Conservation (phyloP, 495 filamentous ascomycete species). For the Hapsidospora chrysogenum region DNA sequence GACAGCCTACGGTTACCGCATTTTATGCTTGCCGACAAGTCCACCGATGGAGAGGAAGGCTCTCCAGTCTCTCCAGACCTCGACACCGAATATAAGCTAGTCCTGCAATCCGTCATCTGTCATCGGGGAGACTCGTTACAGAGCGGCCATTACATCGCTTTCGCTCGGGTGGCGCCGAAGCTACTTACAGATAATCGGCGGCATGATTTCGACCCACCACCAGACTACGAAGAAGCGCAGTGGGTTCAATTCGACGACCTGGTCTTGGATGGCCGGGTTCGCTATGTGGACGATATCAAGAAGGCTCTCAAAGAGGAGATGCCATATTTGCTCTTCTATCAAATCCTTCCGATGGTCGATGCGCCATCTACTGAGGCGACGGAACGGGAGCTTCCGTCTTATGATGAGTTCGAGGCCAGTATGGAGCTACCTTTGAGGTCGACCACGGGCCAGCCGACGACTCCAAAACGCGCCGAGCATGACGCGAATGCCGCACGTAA, state of each 20-base stretch:
- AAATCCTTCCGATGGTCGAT: slow-evolving; percentile 72
- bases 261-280: slow-evolving; percentile 41
- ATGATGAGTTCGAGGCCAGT: slow-evolving; percentile 22
- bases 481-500: too few species aligned
- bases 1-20: slow-evolving; percentile 75
- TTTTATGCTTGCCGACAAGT: slow-evolving; percentile 69
- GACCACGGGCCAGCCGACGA: not conserved
- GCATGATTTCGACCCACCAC: slow-evolving; percentile 30
- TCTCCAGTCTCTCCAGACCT: slow-evolving; percentile 22
- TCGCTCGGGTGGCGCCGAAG: slow-evolving; percentile 52
- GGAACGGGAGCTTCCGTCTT: slow-evolving; percentile 34
- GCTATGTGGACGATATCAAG: slow-evolving; percentile 59
- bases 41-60: slow-evolving; percentile 42
- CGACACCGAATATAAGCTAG: slow-evolving; percentile 56
- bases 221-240: slow-evolving; percentile 39
- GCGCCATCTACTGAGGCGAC: slow-evolving; percentile 37
- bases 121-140: slow-evolving; percentile 81
- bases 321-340: slow-evolving; percentile 90
- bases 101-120: slow-evolving; percentile 77
- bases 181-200: slow-evolving; percentile 35
- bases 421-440: not conserved
- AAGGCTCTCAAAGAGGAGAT: slow-evolving; percentile 62
- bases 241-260: slow-evolving; percentile 93
- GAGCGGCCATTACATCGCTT: slow-evolving; percentile 79
- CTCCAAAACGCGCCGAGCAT: too few species aligned